Conservation (phyloP, 768 basidiomycete species). For the Termitomyces sp. region DNA sequence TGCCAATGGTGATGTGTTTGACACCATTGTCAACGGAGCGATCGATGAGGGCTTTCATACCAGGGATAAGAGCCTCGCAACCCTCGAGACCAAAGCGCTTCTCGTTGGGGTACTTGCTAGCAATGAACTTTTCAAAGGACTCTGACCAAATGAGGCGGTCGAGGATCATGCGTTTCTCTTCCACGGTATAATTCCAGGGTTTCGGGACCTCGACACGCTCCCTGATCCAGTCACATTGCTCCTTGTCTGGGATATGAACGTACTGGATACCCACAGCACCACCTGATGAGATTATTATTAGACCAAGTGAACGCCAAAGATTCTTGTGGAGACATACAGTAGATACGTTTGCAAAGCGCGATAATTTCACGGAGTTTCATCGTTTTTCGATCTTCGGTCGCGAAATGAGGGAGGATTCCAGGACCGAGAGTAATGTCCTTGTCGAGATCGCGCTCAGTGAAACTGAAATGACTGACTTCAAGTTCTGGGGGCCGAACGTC, state of each 20-base stretch:
- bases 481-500: constrained; percentile 83
- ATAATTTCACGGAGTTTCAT: constrained; percentile 94
- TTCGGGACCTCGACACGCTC: constrained; percentile 93
- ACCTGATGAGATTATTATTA: constrained; percentile 42
- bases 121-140: constrained; percentile 97
- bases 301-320: neutral
- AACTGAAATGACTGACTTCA: constrained; percentile 91
- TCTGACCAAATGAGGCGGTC: constrained; percentile 99
- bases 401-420: constrained; percentile 95
- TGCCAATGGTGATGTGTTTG: constrained; percentile 95
- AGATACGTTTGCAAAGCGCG: constrained; percentile 85
- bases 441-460: constrained; percentile 90
- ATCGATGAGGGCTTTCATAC: constrained; percentile 99
- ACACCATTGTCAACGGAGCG: constrained; percentile 96
- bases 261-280: constrained; percentile 90
- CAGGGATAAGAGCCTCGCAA: constrained; percentile 95
- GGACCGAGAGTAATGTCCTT: constrained; percentile 94
- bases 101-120: constrained; percentile 98
- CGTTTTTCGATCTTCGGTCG: constrained; percentile 77
- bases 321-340: constrained; percentile 61
- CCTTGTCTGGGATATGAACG: constrained; percentile 95
- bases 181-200: constrained; percentile 96
- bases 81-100: constrained; percentile 99
- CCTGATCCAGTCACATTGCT: constrained; percentile 99
- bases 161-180: constrained; percentile 98